Conservation (phyloP, 202 grass and related monocot species). For the Carex sylvatica region DNA sequence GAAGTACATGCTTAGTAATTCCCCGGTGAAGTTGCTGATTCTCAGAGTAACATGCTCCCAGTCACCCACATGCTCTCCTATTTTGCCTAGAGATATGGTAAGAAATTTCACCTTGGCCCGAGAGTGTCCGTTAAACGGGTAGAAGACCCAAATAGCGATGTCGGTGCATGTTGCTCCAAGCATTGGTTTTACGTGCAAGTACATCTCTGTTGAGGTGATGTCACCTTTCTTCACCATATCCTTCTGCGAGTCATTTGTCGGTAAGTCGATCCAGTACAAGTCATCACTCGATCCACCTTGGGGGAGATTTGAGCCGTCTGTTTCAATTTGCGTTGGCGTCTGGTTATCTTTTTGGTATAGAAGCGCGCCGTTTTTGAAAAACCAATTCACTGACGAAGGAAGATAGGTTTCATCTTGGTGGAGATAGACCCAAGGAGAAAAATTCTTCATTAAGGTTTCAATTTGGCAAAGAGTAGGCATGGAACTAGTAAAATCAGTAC, state of each 20-base stretch:
- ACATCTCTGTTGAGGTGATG: slow-evolving; percentile 38
- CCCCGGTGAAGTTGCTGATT: slow-evolving; percentile 75
- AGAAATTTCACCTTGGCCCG: slow-evolving; percentile 48
- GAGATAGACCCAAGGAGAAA: slow-evolving; percentile 64
- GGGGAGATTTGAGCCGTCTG: slow-evolving; percentile 74
- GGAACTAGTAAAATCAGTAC: slow-evolving; percentile 28
- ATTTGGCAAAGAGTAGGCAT: slow-evolving; percentile 66
- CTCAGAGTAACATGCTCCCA: slow-evolving; percentile 93
- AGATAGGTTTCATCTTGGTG: slow-evolving; percentile 60
- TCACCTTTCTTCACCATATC: slow-evolving; percentile 68
- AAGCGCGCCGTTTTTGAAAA: slow-evolving; percentile 72
- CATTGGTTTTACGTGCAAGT: slow-evolving; percentile 79
- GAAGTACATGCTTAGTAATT: slow-evolving; percentile 53
- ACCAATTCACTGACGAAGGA: slow-evolving; percentile 72
- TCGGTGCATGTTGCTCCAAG: slow-evolving; percentile 71
- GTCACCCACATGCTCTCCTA: slow-evolving; percentile 84
- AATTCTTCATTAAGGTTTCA: slow-evolving; percentile 50
- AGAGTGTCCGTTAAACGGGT: slow-evolving; percentile 72
- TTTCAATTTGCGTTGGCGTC: slow-evolving; percentile 38
- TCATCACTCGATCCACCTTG: slow-evolving; percentile 65
- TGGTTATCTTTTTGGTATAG: slow-evolving; percentile 58
- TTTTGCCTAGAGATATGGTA: slow-evolving; percentile 49
- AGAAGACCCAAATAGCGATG: slow-evolving; percentile 75
- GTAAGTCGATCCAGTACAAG: slow-evolving; percentile 80
- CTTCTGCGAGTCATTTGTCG: slow-evolving; percentile 29